Conservation (phyloP, 129 eudicot genomes). For the Helichrysum umbraculigerum region DNA sequence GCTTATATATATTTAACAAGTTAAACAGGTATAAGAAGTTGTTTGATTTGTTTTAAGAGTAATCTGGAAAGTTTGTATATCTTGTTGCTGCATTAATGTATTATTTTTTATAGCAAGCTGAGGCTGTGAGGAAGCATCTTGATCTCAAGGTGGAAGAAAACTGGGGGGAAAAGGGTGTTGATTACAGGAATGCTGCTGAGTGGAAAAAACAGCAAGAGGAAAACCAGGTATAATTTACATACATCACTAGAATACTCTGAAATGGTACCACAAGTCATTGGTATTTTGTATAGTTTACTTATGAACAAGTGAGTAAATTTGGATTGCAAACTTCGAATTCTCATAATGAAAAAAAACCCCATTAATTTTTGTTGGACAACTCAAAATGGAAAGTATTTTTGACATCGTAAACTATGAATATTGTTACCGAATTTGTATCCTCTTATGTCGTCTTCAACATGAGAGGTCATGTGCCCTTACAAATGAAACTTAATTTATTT, state of each 20-base stretch:
- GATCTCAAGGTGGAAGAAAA: constrained; percentile 82
- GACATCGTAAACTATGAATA: constrained; percentile 8
- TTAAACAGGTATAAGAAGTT: constrained; percentile 54
- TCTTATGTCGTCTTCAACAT: neutral
- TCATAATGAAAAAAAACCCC: too few species aligned
- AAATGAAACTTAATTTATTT: too few species aligned
- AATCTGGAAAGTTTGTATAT: neutral
- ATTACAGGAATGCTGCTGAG: constrained; percentile 69
- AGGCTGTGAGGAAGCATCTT: constrained; percentile 51
- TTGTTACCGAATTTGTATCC: too few species aligned
- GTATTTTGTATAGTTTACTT: neutral
- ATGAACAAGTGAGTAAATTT: neutral
- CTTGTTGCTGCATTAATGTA: neutral
- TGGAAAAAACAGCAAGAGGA: constrained; percentile 64
- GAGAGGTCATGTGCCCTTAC: too few species aligned
- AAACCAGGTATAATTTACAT: constrained; percentile 53
- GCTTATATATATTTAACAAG: too few species aligned
- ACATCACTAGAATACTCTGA: constrained; percentile 1
- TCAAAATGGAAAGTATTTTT: neutral
- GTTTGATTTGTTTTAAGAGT: neutral
- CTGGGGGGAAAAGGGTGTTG: constrained; percentile 91
- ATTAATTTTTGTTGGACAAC: neutral
- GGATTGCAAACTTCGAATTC: neutral
- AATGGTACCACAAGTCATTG: neutral
- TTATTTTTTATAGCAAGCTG: constrained; percentile 62